A percentile compares a stretch with the other conserved stretches of the same genome.
Conservation (phyloP, 2,329 filamentous ascomycete genomes). For the Zymoseptoria pseudotritici region DNA sequence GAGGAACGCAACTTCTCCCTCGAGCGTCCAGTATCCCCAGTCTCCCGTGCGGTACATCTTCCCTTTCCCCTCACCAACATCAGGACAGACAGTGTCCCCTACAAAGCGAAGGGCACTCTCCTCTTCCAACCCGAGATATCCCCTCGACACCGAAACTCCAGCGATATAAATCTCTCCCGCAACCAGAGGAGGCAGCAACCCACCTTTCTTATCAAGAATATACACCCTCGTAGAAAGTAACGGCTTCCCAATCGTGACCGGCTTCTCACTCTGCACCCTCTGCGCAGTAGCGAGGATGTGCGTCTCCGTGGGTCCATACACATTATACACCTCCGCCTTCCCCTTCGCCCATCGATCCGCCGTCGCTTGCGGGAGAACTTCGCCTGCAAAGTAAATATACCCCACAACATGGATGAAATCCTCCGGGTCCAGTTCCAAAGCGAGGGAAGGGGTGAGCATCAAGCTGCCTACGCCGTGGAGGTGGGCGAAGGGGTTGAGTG, state of each 20-base stretch:
- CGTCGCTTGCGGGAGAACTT: background rate
- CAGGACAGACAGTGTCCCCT: background rate
- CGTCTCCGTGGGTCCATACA: constrained; percentile 1
- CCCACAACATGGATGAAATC: background rate
- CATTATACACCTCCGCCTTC: background rate
- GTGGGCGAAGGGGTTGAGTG: background rate
- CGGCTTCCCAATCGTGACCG: background rate
- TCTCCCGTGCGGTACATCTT: constrained; percentile 3
- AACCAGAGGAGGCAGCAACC: constrained; percentile 1
- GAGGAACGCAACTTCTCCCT: constrained; percentile 1
- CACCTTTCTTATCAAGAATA: background rate
- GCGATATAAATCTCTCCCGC: constrained; percentile 1
- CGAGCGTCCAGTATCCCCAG: constrained; percentile 3
- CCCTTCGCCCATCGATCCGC: constrained; percentile 1
- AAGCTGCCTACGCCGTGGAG: background rate
- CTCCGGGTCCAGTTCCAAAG: background rate
- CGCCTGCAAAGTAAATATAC: background rate
- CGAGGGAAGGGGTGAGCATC: background rate
- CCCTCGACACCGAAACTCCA: background rate
- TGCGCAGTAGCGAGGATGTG: constrained; percentile 1
- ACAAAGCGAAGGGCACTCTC: background rate
- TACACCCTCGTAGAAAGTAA: background rate
- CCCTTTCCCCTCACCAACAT: background rate
- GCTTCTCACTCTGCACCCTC: background rate
- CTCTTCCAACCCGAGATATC: constrained; percentile 1